Evolutionary conservation across 2,329 filamentous ascomycete species (phyloP), one percentile per base, ranked within the genome.

Genomic region (Talaromyces funiculosus): DNA sequence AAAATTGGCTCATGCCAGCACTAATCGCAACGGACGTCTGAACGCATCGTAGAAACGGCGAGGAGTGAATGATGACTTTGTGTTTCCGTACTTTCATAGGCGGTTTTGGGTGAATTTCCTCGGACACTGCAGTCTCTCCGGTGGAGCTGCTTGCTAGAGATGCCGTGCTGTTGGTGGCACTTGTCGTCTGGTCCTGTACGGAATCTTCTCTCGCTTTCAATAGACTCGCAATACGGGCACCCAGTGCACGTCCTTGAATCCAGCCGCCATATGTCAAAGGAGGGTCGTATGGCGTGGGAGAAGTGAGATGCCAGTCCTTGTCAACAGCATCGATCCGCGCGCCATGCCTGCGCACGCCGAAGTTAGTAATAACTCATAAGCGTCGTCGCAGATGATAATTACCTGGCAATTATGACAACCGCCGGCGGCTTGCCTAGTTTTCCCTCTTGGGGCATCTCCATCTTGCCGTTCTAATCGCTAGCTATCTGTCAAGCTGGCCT

Each of bases 191-290:
- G 47, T 49, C 61, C 8, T 53, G 58, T 12, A 42, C 53, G 57
- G 49, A 59, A 56, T 70, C 73, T 66, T 82, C 81, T 29, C 80
- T 74, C 40, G 78, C 76, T 60, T 82, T 73, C 16, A 89, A 73
- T 31, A 96, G 85, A 67, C 82, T 86, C n/a, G 86, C 89, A 64
- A 99, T 97, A 63, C 91, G 87, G 63, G 86, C 82, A 16, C 94
- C 94, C 24, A 97, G 84, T 4, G 87, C 85, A 67, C 89, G 87
- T 58, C 90, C 88, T 75, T 97, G 94, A 14, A 88, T 85, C 89
- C 94, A 97, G 65, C 94, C 94, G 67, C 90, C 90, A 72, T 97
- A 97, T 2, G 92, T 96, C 61, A 99, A 82, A 54, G 94, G 94
- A 66, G 94, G 90, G 66, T 99, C 93, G 80, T 97, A 99, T 1